Percentiles rank a stretch among this genome's conserved stretches.
phyloP scores from a whole-genome alignment of 305 asterid genomes.

The Solanum aculeatissimum region DNA sequence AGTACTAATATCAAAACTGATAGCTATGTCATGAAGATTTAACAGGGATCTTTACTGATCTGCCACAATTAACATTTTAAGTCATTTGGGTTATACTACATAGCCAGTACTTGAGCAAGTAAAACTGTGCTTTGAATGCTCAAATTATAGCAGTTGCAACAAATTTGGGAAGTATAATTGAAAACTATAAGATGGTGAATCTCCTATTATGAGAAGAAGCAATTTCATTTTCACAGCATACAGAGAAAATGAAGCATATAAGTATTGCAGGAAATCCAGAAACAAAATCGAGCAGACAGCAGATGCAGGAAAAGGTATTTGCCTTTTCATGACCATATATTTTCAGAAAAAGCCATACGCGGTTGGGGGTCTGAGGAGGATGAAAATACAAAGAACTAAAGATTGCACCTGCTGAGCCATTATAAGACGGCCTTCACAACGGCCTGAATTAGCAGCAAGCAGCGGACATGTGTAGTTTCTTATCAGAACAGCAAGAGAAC shows the following conservation, averaged over 20 bases:
- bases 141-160: not conserved
- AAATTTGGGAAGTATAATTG: not conserved
- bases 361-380: not conserved
- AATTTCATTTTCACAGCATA: not conserved
- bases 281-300: not conserved
- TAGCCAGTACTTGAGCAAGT: not conserved
- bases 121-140: not conserved
- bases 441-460: conserved; percentile 79
- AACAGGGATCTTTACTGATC: not conserved
- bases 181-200: not conserved
- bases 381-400: not conserved
- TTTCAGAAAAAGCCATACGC: not conserved
- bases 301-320: not conserved
- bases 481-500: conserved; percentile 71
- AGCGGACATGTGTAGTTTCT: conserved; percentile 86
- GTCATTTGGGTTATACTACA: not conserved
- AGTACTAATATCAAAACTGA: not conserved
- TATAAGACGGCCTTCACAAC: conserved; percentile 83
- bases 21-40: not conserved
- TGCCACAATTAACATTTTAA: not conserved
- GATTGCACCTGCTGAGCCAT: conserved; percentile 93
- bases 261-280: not conserved
- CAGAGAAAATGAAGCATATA: not conserved
- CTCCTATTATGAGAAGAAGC: not conserved
- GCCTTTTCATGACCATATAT: not conserved